Evolutionary conservation across 179 eudicot species (phyloP).

Genomic region (Silene vulgaris): DNA sequence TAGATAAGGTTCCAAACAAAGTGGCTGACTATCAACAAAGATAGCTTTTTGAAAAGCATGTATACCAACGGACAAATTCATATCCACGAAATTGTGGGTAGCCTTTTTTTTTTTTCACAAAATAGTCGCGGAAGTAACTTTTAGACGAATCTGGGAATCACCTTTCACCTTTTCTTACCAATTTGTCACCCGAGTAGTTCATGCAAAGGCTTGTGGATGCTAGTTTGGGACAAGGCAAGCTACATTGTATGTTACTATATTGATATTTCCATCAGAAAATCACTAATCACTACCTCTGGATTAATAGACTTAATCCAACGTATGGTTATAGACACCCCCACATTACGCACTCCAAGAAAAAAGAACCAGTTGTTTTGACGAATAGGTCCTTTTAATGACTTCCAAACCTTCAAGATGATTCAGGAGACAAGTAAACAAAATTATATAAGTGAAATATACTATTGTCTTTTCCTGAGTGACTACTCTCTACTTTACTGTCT

Average conservation of each 20-base stretch:
- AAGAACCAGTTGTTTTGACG: too few relatives aligned
- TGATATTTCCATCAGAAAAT: background rate
- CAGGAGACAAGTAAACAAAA: background rate
- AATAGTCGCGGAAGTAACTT: too few relatives aligned
- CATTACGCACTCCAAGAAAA: background rate
- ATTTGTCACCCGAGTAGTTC: background rate
- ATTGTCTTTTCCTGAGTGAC: too few relatives aligned
- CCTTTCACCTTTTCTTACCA: too few relatives aligned
- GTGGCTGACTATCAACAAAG: too few relatives aligned
- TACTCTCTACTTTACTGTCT: too few relatives aligned
- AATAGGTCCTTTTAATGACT: background rate
- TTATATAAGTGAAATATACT: background rate
- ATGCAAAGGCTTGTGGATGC: background rate
- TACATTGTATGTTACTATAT: background rate
- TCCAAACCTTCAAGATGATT: background rate
- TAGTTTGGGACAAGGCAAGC: background rate
- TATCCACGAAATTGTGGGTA: too few relatives aligned
- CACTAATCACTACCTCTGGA: background rate
- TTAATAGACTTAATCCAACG: background rate
- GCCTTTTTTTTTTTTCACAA: too few relatives aligned
- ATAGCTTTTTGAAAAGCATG: too few relatives aligned
- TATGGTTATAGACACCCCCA: background rate
- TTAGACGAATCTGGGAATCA: too few relatives aligned
- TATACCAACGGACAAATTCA: too few relatives aligned
- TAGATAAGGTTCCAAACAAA: too few relatives aligned